These are phyloP conservation scores for Ceratocystis lukuohia DNA, from an alignment of 2,329 filamentous ascomycete species.

Conservation along the genomic window DNA sequence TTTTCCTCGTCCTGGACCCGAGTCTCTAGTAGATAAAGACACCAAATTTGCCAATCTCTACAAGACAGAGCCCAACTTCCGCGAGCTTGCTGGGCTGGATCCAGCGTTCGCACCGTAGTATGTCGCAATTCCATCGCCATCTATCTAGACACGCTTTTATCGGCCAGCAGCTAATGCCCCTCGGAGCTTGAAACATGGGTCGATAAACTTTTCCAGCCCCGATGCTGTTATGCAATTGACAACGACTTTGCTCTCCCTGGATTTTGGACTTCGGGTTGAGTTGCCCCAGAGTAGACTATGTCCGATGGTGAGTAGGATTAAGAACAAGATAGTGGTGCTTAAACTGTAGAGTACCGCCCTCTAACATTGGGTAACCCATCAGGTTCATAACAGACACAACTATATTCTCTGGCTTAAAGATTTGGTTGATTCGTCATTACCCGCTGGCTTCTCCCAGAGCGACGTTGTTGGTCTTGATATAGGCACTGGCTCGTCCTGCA, in stretches of 20 bases:
- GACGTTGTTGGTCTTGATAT: slow-evolving; percentile 61
- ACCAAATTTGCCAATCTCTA: slow-evolving; percentile 28
- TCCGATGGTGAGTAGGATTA: slow-evolving; percentile 50
- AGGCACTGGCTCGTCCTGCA: slow-evolving; percentile 79
- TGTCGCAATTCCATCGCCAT: slow-evolving; percentile 13
- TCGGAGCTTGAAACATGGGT: slow-evolving; percentile 30
- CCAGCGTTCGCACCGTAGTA: slow-evolving; percentile 32
- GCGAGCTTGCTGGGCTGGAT: slow-evolving; percentile 31
- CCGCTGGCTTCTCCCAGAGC: slow-evolving; percentile 37
- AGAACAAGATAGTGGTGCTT: background rate
- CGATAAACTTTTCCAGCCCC: slow-evolving; percentile 71
- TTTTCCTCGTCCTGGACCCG: background rate
- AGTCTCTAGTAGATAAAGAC: background rate
- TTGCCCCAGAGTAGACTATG: slow-evolving; percentile 71
- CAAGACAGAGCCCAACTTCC: slow-evolving; percentile 31
- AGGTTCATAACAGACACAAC: slow-evolving; percentile 59
- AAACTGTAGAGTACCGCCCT: background rate
- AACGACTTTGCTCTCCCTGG: slow-evolving; percentile 57
- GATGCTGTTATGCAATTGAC: slow-evolving; percentile 67
- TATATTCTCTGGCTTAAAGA: slow-evolving; percentile 83
- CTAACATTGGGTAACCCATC: background rate
- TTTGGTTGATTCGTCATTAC: slow-evolving; percentile 56
- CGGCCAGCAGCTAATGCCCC: background rate
- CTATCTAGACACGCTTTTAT: background rate
- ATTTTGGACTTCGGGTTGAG: slow-evolving; percentile 60